phyloP scores from a whole-genome alignment of 306 rosid species.

The Citrullus colocynthis region DNA sequence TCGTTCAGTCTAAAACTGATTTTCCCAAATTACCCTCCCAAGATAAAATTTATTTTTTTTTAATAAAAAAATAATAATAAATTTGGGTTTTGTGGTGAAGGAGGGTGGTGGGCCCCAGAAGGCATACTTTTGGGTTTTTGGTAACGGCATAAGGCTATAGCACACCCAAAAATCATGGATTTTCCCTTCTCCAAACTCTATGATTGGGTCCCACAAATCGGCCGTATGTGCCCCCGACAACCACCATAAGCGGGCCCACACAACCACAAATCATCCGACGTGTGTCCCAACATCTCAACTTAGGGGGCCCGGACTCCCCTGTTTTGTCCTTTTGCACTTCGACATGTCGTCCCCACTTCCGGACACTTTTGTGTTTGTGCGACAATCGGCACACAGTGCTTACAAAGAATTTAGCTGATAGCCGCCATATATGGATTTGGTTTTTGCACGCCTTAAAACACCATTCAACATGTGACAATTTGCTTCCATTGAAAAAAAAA shows the following conservation, averaged over 20 bases:
- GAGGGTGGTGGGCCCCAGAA: neutral
- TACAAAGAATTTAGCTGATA: constrained; percentile 19
- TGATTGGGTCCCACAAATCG: constrained; percentile 48
- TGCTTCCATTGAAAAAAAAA: too few species aligned
- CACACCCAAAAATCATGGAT: constrained; percentile 10
- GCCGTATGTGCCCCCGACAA: constrained; percentile 49
- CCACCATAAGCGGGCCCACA: constrained; percentile 47
- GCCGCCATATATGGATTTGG: constrained; percentile 47
- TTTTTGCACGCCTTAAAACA: constrained; percentile 34
- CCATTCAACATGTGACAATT: neutral
- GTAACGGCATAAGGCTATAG: neutral
- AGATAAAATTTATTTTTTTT: too few species aligned
- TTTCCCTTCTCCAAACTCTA: constrained; percentile 24
- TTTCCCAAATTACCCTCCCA: too few species aligned
- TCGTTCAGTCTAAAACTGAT: too few species aligned
- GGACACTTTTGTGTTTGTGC: constrained; percentile 18
- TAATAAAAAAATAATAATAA: too few species aligned
- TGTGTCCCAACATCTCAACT: constrained; percentile 61
- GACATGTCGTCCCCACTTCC: constrained; percentile 54
- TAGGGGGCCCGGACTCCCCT: constrained; percentile 27
- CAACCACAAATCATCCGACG: constrained; percentile 43
- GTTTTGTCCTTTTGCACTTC: constrained; percentile 11
- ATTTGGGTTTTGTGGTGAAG: too few species aligned
- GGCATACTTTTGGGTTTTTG: neutral
- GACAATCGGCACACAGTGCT: constrained; percentile 32